Conservation (phyloP, 2,329 filamentous ascomycete species). For the Talaromyces amestolkiae region DNA sequence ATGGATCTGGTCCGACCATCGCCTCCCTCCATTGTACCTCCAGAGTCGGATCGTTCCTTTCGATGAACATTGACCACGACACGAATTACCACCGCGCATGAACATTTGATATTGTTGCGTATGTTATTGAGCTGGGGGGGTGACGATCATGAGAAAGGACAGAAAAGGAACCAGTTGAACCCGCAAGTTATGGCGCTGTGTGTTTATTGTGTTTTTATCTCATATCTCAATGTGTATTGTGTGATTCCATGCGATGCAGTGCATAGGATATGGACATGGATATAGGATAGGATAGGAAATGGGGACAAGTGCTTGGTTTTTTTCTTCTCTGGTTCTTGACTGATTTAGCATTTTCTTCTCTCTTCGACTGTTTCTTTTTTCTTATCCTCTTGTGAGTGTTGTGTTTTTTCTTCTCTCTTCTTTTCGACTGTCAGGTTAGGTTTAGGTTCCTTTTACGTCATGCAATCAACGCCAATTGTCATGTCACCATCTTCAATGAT, state of each 20-base stretch:
- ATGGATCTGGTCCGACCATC: conserved; percentile 4
- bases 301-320: conserved; percentile 7
- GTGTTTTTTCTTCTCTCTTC: too few species aligned
- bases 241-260: conserved; percentile 5
- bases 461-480: not conserved
- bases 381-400: not conserved
- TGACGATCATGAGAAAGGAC: not conserved
- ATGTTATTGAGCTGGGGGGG: conserved; percentile 2
- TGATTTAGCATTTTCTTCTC: conserved; percentile 17
- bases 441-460: conserved; percentile 1
- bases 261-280: conserved; percentile 14
- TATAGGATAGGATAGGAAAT: conserved; percentile 16
- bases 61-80: conserved; percentile 1
- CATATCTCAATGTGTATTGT: not conserved
- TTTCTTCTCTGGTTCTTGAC: not conserved
- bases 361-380: conserved; percentile 22
- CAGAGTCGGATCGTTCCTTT: not conserved
- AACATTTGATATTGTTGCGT: conserved; percentile 3
- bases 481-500: not conserved
- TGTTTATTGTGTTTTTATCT: conserved; percentile 4
- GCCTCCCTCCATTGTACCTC: not conserved
- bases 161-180: not conserved
- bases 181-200: conserved; percentile 4
- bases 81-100: not conserved
- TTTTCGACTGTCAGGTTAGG: not conserved